These are phyloP conservation scores for Xerocomus potaroensis DNA, from an alignment of 768 basidiomycete species.

Conservation along the genomic window DNA sequence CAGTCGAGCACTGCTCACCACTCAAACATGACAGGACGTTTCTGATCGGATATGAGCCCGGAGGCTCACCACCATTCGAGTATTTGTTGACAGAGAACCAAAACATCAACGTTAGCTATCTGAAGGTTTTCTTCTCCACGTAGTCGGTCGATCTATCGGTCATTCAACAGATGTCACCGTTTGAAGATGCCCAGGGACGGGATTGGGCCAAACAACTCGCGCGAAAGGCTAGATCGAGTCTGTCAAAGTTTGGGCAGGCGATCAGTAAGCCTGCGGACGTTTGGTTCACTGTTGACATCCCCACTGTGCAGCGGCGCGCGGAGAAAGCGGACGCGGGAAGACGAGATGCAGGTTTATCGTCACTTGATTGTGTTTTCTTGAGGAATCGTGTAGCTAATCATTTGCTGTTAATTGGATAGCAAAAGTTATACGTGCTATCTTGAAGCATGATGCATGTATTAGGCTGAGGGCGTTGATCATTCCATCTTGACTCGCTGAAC, in stretches of 20 bases:
- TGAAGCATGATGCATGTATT: too few relatives aligned
- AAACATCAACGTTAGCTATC: slow-evolving; percentile 37
- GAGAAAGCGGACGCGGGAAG: too few relatives aligned
- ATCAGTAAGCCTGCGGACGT: neutral
- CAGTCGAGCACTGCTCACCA: slow-evolving; percentile 5
- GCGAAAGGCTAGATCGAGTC: slow-evolving; percentile 2
- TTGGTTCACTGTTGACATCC: slow-evolving; percentile 20
- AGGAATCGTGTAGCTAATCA: too few relatives aligned
- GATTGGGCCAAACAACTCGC: neutral
- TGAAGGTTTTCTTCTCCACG: slow-evolving; percentile 42
- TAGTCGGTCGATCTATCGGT: slow-evolving; percentile 31
- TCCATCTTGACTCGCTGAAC: too few relatives aligned
- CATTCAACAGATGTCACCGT: slow-evolving; percentile 34
- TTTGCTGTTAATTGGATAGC: too few relatives aligned
- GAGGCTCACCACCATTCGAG: slow-evolving; percentile 6
- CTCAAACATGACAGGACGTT: slow-evolving; percentile 9
- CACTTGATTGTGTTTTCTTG: too few relatives aligned
- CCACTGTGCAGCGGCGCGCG: slow-evolving; percentile 17
- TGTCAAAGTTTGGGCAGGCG: neutral
- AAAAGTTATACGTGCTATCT: too few relatives aligned
- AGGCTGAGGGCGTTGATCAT: too few relatives aligned
- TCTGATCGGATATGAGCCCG: slow-evolving; percentile 41
- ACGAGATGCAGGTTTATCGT: too few relatives aligned
- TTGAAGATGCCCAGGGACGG: slow-evolving; percentile 5
- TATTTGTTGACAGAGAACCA: slow-evolving; percentile 21